These are phyloP conservation scores for Nannochloris sp. DNA, from an alignment of 139 green algal species.

Conservation along the genomic window DNA sequence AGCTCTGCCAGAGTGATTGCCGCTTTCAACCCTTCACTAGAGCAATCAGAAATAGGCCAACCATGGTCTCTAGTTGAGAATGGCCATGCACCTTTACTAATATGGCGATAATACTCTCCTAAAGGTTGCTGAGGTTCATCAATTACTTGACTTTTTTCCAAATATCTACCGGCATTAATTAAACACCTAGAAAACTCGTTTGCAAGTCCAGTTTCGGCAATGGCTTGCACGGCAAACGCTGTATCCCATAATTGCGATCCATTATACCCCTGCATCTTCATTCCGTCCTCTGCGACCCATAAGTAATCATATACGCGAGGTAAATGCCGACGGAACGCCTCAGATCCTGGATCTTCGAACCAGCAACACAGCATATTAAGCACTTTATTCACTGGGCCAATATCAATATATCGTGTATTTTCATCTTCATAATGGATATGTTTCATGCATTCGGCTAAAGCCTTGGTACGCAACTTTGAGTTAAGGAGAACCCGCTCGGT, in stretches of 20 bases:
- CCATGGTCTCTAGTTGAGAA: slow-evolving; percentile 94
- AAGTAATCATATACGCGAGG: slow-evolving; percentile 76
- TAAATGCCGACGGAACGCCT: slow-evolving; percentile 62
- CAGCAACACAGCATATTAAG: slow-evolving; percentile 97
- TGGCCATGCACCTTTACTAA: slow-evolving; percentile 93
- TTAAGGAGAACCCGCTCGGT: slow-evolving; percentile 65
- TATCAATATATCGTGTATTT: slow-evolving; percentile 96
- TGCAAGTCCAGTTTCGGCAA: slow-evolving; percentile 37
- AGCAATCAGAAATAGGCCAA: slow-evolving; percentile 97
- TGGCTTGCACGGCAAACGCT: slow-evolving; percentile 86
- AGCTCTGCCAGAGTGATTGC: slow-evolving; percentile 54
- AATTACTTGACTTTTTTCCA: slow-evolving; percentile 68
- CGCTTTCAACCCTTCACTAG: slow-evolving; percentile 59
- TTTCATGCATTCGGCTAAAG: slow-evolving; percentile 76
- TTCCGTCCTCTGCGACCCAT: slow-evolving; percentile 97
- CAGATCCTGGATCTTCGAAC: slow-evolving; percentile 77
- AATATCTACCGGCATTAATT: slow-evolving; percentile 63
- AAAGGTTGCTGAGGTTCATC: slow-evolving; percentile 64
- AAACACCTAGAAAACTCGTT: slow-evolving; percentile 43
- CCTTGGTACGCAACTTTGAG: slow-evolving; percentile 57
- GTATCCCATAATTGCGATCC: slow-evolving; percentile 97
- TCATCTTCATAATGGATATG: slow-evolving; percentile 99
- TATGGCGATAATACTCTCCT: slow-evolving; percentile 84
- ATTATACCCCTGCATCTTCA: slow-evolving; percentile 99
- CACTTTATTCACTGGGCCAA: slow-evolving; percentile 98